Base-by-base conservation (phyloP, 176 grass and related monocot species). In the Canna indica region DNA sequence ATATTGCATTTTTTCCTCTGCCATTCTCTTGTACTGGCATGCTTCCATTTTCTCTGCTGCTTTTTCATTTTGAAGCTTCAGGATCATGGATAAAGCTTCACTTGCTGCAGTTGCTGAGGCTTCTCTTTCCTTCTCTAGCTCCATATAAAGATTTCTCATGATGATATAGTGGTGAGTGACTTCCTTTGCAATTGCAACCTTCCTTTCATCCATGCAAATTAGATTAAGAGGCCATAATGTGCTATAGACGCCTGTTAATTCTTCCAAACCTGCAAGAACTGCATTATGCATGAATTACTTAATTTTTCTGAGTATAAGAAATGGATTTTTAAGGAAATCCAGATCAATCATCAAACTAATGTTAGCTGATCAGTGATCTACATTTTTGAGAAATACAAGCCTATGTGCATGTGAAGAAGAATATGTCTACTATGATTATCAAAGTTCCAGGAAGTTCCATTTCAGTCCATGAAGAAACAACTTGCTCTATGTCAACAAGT, bases 41-140 rank as follows among this genome's bases (percentile, higher is more conserved):
- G 93, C 83, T 86, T 97, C 93, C 93, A 97, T 91, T 74, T 85
- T 91, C 70, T 91, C 88, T 5, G 72, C 74, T 24, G 85, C 88
- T 53, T 90, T 96, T 80, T 97, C 93, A 79, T 85, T 91, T 77
- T 97, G 83, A 69, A 97, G 83, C 70, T 87, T 83, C 59, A 82
- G 77, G 59, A 97, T 97, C 84, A 92, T 81, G 31, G 82, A 68
- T 48, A 97, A 63, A 34, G 93, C 77, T 1, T 90, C 93, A 2
- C 64, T 83, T 59, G 86, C 84, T 75, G 88, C 88, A 7, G 81
- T 90, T 69, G 88, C 84, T 33, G 93, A 97, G 68, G 93, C 88
- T 75, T 97, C 88, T 50, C 88, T 85, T 78, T 97, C 93, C 77
- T 85, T 88, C 68, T 96, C 88, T 64, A 96, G 77, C 64, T 96